Percentiles rank a stretch among this genome's conserved stretches.
phyloP scores from a whole-genome alignment of 495 filamentous ascomycete genomes.

The Massariosphaeria phaeospora region DNA sequence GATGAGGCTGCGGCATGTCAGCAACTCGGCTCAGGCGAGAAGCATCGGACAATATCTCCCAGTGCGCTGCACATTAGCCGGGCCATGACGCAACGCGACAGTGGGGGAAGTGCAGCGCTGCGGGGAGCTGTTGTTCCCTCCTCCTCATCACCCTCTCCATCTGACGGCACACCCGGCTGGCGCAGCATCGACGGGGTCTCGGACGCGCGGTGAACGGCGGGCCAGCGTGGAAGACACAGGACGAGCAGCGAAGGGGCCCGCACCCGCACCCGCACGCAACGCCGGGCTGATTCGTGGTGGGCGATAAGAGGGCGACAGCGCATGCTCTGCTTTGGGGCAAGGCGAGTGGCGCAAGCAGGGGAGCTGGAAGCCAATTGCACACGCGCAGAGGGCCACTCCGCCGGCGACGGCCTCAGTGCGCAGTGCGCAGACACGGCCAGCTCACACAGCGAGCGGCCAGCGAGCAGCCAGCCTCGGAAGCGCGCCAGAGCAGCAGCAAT shows the following conservation, averaged over 20 bases:
- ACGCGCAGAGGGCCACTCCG: constrained; percentile 6
- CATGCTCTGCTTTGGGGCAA: constrained; percentile 20
- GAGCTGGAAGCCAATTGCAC: constrained; percentile 7
- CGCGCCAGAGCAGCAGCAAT: too few species aligned
- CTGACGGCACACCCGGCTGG: too few species aligned
- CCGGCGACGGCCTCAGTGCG: too few species aligned
- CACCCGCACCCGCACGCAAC: constrained; percentile 11
- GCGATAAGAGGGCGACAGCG: constrained; percentile 24
- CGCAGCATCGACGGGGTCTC: too few species aligned
- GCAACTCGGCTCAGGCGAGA: background rate
- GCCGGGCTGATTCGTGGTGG: constrained; percentile 16
- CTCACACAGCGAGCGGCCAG: too few species aligned
- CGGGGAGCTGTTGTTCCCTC: background rate
- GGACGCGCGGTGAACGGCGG: too few species aligned
- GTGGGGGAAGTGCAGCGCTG: background rate
- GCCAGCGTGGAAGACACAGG: too few species aligned
- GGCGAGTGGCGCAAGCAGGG: constrained; percentile 2
- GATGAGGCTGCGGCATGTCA: constrained; percentile 6
- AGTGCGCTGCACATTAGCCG: constrained; percentile 4
- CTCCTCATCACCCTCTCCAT: too few species aligned
- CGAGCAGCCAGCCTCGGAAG: too few species aligned
- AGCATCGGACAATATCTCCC: constrained; percentile 16
- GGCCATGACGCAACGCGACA: constrained; percentile 10
- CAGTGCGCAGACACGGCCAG: too few species aligned
- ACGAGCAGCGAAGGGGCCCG: too few species aligned